phyloP scores from a whole-genome alignment of 2,329 filamentous ascomycete genomes.

The Penicillium olsonii region DNA sequence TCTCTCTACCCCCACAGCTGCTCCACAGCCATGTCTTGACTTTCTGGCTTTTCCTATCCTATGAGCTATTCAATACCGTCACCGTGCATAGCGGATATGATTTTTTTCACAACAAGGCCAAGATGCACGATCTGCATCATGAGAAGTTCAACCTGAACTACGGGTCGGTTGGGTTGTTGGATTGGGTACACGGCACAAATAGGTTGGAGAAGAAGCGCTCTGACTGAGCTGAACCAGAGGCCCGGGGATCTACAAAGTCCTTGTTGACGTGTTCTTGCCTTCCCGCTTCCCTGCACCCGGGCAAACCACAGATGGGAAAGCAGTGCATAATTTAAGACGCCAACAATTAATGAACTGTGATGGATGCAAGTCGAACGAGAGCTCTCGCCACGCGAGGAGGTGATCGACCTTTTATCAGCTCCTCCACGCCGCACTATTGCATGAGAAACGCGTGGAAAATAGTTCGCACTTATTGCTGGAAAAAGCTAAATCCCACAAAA shows the following conservation, averaged over 20 bases:
- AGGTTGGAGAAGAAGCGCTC: slow-evolving; percentile 18
- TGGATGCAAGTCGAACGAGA: too few species aligned
- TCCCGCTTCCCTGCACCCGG: too few species aligned
- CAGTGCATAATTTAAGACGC: too few species aligned
- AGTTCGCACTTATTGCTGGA: too few species aligned
- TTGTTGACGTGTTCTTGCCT: background rate
- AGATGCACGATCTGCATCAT: slow-evolving; percentile 60
- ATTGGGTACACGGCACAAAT: slow-evolving; percentile 58
- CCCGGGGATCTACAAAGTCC: too few species aligned
- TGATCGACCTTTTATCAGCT: too few species aligned
- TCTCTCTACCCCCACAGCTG: slow-evolving; percentile 52
- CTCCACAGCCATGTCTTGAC: slow-evolving; percentile 55
- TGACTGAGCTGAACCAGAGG: slow-evolving; percentile 7
- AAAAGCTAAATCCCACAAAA: too few species aligned
- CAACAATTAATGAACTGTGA: too few species aligned
- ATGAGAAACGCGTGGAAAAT: too few species aligned
- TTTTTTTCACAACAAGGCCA: slow-evolving; percentile 49
- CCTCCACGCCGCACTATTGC: too few species aligned
- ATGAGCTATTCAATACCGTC: slow-evolving; percentile 54
- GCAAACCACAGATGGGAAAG: too few species aligned
- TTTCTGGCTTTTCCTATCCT: slow-evolving; percentile 53
- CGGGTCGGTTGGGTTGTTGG: slow-evolving; percentile 54
- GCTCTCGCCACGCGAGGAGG: too few species aligned
- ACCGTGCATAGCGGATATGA: slow-evolving; percentile 62
- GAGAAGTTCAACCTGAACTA: slow-evolving; percentile 59